These are phyloP conservation scores for Syzygium syzygioides DNA, from an alignment of 441 rosid genomes.

Conservation along the genomic window DNA sequence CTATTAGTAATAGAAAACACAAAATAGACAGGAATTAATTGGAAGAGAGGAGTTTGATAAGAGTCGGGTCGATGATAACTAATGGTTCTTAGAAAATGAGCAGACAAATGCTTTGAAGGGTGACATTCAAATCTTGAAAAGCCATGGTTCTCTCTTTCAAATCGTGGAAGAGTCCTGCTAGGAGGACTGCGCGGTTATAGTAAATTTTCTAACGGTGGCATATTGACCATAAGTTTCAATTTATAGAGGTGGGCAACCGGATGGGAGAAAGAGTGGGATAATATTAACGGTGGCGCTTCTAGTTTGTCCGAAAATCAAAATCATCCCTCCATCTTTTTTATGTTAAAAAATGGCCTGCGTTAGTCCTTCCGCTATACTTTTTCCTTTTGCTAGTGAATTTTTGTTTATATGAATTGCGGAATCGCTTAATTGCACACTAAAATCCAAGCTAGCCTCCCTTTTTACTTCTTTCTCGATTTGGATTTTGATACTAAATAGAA, in stretches of 20 bases:
- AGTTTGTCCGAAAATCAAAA: neutral
- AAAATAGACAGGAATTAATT: no score
- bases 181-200: neutral
- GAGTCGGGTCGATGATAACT: no score
- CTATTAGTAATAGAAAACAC: no score
- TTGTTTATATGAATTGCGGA: neutral
- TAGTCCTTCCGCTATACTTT: neutral
- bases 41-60: neutral
- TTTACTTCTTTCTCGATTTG: neutral
- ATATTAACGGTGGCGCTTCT: neutral
- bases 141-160: no score
- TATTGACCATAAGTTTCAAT: neutral
- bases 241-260: neutral
- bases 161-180: neutral
- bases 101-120: neutral
- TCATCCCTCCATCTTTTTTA: neutral
- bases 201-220: neutral
- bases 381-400: neutral
- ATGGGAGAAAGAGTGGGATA: neutral
- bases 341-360: neutral
- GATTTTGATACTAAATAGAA: neutral
- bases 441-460: neutral
- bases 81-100: neutral
- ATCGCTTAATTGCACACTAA: neutral
- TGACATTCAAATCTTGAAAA: no score